phyloP scores from a whole-genome alignment of 495 filamentous ascomycete genomes.

The Trichodelitschia bisporula region DNA sequence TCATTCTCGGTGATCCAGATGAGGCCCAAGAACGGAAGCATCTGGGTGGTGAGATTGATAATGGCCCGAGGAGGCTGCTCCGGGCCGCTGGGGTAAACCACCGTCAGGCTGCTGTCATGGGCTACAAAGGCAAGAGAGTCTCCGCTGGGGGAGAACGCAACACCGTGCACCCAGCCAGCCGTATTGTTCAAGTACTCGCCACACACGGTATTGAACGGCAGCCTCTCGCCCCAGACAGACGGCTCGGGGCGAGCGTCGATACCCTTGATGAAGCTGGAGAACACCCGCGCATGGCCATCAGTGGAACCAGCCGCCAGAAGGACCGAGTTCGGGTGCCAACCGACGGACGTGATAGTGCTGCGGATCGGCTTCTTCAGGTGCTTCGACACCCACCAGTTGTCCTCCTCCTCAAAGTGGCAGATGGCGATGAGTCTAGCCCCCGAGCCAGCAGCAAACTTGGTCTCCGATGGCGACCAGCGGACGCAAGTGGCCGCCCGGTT shows the following conservation, averaged over 20 bases:
- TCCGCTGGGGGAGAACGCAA: slow-evolving; percentile 75
- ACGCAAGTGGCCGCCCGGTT: slow-evolving; percentile 93
- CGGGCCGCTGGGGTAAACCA: slow-evolving; percentile 82
- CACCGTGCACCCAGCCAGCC: slow-evolving; percentile 85
- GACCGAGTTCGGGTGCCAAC: slow-evolving; percentile 94
- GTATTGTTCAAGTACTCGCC: slow-evolving; percentile 89
- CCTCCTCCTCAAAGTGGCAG: slow-evolving; percentile 97
- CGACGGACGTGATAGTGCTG: slow-evolving; percentile 77
- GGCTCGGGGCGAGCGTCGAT: slow-evolving; percentile 71
- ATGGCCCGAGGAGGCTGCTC: slow-evolving; percentile 79
- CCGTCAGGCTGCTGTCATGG: slow-evolving; percentile 86
- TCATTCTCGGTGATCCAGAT: slow-evolving; percentile 84
- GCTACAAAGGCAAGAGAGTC: slow-evolving; percentile 75
- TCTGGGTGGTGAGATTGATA: slow-evolving; percentile 65
- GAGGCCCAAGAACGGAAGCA: slow-evolving; percentile 73
- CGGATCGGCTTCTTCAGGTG: slow-evolving; percentile 96
- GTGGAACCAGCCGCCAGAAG: slow-evolving; percentile 83
- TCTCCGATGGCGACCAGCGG: slow-evolving; percentile 88
- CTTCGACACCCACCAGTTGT: slow-evolving; percentile 99
- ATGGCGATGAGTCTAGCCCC: slow-evolving; percentile 90
- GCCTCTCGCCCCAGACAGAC: slow-evolving; percentile 74
- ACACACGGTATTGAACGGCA: slow-evolving; percentile 95
- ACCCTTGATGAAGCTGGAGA: slow-evolving; percentile 90
- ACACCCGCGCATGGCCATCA: slow-evolving; percentile 90
- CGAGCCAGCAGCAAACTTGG: slow-evolving; percentile 91